phyloP scores from a whole-genome alignment of 345 rosid species.

The Gossypium bickii region DNA sequence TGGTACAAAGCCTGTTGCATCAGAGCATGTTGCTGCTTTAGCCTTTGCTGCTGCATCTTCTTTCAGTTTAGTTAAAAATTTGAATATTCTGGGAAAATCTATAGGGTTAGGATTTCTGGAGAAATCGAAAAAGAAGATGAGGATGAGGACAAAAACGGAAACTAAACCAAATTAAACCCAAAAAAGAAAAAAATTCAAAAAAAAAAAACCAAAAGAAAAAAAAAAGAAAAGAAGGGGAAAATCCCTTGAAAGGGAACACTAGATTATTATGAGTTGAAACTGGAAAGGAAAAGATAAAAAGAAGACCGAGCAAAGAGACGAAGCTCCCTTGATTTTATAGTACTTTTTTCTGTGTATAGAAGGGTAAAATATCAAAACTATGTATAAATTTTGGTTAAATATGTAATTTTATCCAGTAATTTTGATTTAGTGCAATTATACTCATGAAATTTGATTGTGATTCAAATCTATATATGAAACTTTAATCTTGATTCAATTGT shows the following conservation, averaged over 20 bases:
- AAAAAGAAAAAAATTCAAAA: background rate
- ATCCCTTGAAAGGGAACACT: constrained; percentile 33
- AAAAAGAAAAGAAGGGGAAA: background rate
- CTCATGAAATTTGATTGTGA: too few species aligned
- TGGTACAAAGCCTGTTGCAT: constrained; percentile 51
- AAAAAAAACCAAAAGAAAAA: background rate
- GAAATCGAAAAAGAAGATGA: background rate
- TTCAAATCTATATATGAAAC: too few species aligned
- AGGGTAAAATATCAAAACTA: too few species aligned
- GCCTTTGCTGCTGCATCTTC: constrained; percentile 54
- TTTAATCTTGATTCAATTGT: too few species aligned
- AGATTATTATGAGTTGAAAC: background rate
- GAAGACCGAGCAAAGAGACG: background rate
- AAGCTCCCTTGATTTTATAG: too few species aligned
- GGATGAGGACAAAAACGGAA: background rate
- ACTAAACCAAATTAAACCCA: background rate
- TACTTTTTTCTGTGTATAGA: too few species aligned
- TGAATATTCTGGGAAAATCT: background rate
- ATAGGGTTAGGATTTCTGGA: constrained; percentile 10
- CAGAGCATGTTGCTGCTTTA: constrained; percentile 57
- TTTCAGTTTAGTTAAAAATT: background rate
- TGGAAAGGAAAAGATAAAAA: background rate
- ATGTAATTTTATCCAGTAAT: too few species aligned
- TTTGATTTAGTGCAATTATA: too few species aligned
- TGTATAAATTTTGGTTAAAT: too few species aligned